Conservation (phyloP, 129 eudicot species). For the Silybum marianum region DNA sequence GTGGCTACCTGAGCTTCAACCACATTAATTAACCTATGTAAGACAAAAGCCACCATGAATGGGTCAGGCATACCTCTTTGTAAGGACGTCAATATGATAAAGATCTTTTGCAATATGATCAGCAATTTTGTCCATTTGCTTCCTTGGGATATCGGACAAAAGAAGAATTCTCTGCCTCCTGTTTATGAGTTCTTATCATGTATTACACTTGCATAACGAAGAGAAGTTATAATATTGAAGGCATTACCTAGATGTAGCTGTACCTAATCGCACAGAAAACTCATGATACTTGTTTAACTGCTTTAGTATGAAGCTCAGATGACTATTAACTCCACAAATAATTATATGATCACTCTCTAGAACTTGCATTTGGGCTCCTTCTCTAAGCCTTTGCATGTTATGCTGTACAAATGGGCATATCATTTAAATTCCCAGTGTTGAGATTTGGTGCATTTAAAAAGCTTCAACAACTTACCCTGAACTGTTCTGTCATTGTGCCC, state of each 20-base stretch:
- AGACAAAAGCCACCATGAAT: too few species aligned
- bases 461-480: conserved; percentile 64
- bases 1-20: too few species aligned
- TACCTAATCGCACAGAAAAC: conserved; percentile 89
- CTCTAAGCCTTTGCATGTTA: conserved; percentile 93
- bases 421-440: conserved; percentile 15
- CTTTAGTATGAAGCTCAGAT: conserved; percentile 79
- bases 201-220: not conserved
- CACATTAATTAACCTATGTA: too few species aligned
- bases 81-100: conserved; percentile 73
- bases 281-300: conserved; percentile 94
- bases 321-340: conserved; percentile 94
- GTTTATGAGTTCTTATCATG: conserved; percentile 20
- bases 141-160: conserved; percentile 91
- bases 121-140: conserved; percentile 80
- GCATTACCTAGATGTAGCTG: conserved; percentile 88
- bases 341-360: conserved; percentile 90
- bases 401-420: conserved; percentile 49
- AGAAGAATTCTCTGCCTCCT: conserved; percentile 98
- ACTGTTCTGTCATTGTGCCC: conserved; percentile 98
- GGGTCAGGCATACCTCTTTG: conserved; percentile 73
- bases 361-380: conserved; percentile 96
- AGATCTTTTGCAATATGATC: conserved; percentile 88
- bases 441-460: conserved; percentile 11
- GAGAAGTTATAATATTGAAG: conserved; percentile 3